Evolutionary conservation across 2,329 filamentous ascomycete species (phyloP).

Genomic region (Cadophora sp.): DNA sequence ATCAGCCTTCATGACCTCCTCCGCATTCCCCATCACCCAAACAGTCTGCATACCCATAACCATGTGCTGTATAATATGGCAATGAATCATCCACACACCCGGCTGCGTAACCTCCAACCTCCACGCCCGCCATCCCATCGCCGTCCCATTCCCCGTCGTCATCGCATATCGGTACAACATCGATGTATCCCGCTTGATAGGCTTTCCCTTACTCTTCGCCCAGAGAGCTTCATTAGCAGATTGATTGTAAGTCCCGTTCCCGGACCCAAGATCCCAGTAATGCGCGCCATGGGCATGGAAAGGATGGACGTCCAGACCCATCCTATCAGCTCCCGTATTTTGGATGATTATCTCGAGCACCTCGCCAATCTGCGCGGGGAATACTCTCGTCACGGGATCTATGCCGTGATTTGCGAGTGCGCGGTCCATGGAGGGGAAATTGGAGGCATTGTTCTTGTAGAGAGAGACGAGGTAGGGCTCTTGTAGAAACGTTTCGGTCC

Average conservation of each 20-base stretch:
- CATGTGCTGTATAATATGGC: constrained; percentile 55
- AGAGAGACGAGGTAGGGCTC: constrained; percentile 55
- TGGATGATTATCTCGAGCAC: constrained; percentile 55
- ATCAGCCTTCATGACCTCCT: constrained; percentile 36
- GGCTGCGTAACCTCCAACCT: constrained; percentile 54
- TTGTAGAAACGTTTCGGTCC: constrained; percentile 44
- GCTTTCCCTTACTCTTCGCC: constrained; percentile 25
- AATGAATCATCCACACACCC: constrained; percentile 57
- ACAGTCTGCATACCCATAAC: constrained; percentile 52
- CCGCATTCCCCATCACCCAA: constrained; percentile 47
- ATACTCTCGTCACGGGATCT: constrained; percentile 51
- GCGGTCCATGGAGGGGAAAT: constrained; percentile 51
- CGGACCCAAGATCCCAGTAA: constrained; percentile 53
- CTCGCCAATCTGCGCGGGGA: constrained; percentile 54
- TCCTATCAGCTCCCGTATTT: constrained; percentile 47
- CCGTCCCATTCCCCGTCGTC: constrained; percentile 45
- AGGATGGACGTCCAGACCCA: constrained; percentile 51
- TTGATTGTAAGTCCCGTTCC: constrained; percentile 53
- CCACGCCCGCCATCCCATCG: constrained; percentile 58
- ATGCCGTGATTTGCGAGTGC: constrained; percentile 51
- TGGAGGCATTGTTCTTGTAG: constrained; percentile 48
- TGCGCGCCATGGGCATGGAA: constrained; percentile 56
- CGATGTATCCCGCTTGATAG: constrained; percentile 48
- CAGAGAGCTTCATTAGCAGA: constrained; percentile 50
- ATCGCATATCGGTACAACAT: constrained; percentile 54